phyloP scores from a whole-genome alignment of 495 filamentous ascomycete genomes.

The Penicillium simplicissimum region DNA sequence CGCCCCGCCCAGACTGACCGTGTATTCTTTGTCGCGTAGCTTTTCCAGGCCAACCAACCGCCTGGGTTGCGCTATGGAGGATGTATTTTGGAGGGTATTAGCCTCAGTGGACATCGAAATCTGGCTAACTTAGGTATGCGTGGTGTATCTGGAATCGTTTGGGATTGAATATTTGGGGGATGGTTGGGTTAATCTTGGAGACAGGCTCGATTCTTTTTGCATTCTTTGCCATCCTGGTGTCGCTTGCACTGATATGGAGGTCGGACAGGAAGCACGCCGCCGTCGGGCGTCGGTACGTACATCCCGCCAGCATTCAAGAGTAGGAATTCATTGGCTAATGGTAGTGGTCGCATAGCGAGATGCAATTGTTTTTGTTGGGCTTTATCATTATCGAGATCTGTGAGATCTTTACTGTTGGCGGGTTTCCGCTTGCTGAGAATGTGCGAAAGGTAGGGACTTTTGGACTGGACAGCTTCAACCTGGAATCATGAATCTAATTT shows the following conservation, averaged over 20 bases:
- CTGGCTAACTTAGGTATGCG: slow-evolving; percentile 83
- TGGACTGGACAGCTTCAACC: background rate
- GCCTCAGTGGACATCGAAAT: slow-evolving; percentile 59
- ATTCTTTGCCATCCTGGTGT: slow-evolving; percentile 70
- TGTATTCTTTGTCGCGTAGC: slow-evolving; percentile 33
- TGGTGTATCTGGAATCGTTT: background rate
- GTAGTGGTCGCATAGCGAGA: slow-evolving; percentile 63
- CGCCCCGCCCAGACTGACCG: slow-evolving; percentile 23
- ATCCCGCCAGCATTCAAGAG: background rate
- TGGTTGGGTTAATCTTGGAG: slow-evolving; percentile 13
- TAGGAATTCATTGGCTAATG: slow-evolving; percentile 9
- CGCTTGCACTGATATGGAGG: slow-evolving; percentile 66
- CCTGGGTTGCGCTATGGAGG: slow-evolving; percentile 58
- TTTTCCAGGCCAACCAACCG: slow-evolving; percentile 52
- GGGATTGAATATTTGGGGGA: background rate
- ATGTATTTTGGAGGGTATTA: slow-evolving; percentile 73
- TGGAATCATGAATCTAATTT: background rate
- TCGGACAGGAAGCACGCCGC: slow-evolving; percentile 94
- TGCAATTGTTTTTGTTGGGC: slow-evolving; percentile 87
- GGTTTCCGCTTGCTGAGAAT: slow-evolving; percentile 68
- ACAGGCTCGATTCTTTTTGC: slow-evolving; percentile 88
- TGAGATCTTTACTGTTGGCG: slow-evolving; percentile 94
- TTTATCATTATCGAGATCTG: slow-evolving; percentile 90
- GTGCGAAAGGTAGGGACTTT: slow-evolving; percentile 53
- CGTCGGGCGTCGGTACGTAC: slow-evolving; percentile 80